Base-by-base conservation (phyloP, 2,329 filamentous ascomycete genomes). In the Lojkania enalia region DNA sequence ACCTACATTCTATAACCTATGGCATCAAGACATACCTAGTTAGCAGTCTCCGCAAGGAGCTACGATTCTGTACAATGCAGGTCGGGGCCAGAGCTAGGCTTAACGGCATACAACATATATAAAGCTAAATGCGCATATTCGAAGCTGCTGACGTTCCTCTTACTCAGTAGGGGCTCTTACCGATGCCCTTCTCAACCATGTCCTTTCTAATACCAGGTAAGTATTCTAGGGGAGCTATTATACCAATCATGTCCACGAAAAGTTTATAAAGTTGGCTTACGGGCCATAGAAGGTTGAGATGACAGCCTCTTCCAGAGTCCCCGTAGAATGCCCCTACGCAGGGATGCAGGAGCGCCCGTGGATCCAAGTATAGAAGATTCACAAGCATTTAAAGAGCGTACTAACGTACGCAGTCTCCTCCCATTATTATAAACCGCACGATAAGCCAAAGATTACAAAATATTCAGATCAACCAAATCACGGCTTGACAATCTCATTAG, bases 281-380 rank as follows among this genome's bases (percentile, higher is more conserved):
- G 29, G 25, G 36, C 27, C 29, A 33, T 6, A 18, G 38, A 13
- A 5, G 23, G 27, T 4, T n/a, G 19, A 6, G 33, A 41, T 20
- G 38, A 41, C 38, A n/a, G 15, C 16, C 38, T 41, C 29, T 41
- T 41, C 18, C 38, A 33, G n/a, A 11, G 23, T 13, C 38, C 33
- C 23, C 38, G 23, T 18, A 32, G 18, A 23, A 41, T 41, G 16
- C 33, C 29, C 18, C 38, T 41, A 14, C 12, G 20, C 21, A 25
- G 36, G 21, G 36, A 33, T 14, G 29, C 38, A 21, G 38, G 15
- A 12, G 29, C 29, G 11, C 38, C 38, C 6, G 18, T 33, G 18
- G 23, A 31, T 13, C 11, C 18, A 13, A 33, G n/a, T 18, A 13
- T 15, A 16, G 18, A 33, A 16, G 38, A 41, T 20, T 20, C 20